phyloP scores from a whole-genome alignment of 441 rosid genomes.

The Kokia cookei region DNA sequence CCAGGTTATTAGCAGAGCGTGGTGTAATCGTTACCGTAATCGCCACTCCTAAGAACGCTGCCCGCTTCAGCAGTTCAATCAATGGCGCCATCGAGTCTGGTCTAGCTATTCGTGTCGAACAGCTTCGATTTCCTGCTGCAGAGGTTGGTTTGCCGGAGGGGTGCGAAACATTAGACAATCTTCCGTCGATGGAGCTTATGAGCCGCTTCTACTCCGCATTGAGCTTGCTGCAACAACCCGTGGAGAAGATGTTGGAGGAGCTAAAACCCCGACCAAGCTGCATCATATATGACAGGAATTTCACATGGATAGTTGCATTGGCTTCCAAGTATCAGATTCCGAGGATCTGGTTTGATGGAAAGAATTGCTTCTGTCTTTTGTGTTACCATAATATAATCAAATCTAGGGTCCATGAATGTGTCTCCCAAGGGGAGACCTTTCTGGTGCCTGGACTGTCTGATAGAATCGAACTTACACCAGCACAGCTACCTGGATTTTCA shows the following conservation, averaged over 20 bases:
- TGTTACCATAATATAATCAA: neutral
- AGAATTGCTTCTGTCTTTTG: slow-evolving; percentile 8
- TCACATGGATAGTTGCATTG: slow-evolving; percentile 9
- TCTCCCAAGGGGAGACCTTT: slow-evolving; percentile 2
- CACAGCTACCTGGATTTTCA: slow-evolving; percentile 20
- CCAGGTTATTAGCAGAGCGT: slow-evolving; percentile 8
- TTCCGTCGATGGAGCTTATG: neutral
- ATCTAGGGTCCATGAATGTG: slow-evolving; percentile 6
- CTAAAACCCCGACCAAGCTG: slow-evolving; percentile 5
- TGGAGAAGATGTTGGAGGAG: slow-evolving; percentile 8
- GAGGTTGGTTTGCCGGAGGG: slow-evolving; percentile 18
- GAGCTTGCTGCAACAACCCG: slow-evolving; percentile 4
- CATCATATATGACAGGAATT: slow-evolving; percentile 9
- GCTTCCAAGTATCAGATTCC: slow-evolving; percentile 15
- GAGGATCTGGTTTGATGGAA: slow-evolving; percentile 14
- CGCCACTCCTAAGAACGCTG: slow-evolving; percentile 16
- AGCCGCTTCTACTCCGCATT: neutral
- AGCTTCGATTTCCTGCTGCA: slow-evolving; percentile 5
- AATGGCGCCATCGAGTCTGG: slow-evolving; percentile 1
- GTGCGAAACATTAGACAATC: slow-evolving; percentile 18
- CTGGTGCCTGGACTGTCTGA: slow-evolving; percentile 32
- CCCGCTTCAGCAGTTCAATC: neutral
- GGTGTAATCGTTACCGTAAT: slow-evolving; percentile 7
- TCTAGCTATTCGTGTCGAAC: neutral
- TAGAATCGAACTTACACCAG: slow-evolving; percentile 17